Evolutionary conservation across 148 eudicot genomes (phyloP), one percentile per base, ranked within the genome.

Genomic region (Silene latifolia): DNA sequence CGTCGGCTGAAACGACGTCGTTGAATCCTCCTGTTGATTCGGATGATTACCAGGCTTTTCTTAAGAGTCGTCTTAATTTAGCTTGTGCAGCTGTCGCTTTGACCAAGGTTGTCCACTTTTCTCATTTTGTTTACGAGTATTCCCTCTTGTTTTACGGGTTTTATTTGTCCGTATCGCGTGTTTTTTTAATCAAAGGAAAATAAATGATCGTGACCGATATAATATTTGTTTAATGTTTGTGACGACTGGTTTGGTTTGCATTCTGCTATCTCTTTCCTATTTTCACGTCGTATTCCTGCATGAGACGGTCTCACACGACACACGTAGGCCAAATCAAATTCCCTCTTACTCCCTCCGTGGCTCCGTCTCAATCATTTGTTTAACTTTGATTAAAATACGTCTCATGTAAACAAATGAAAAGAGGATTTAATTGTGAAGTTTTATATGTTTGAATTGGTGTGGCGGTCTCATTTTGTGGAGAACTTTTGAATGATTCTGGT

Each of bases 21-120:
- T 71, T 77, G 60, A 46, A 59, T 71, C 47, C 69, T 25, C 77
- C 87, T 4, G 72, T 75, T 17, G 93, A 85, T 85, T 80, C 95
- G 0, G 93, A 86, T 8, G 93, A 90, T 71, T 92, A 91, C 56
- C 94, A 87, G 78, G 91, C 86, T 3, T 87, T 82, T 63, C 90
- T 93, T 32, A 86, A 88, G 79, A 78, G 80, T 51, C 87, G 85
- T 6, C 94, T 93, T 66, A 80, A 91, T 85, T 72, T 93, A 75
- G 97, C 98, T 6, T 93, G 98, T 73, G 94, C 93, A 42, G 98
- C 98, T 72, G 93, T 91, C 39, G 98, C 98, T 63, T 73, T 85
- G 87, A 83, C 88, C 29, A 79, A 88, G 87, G 98, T 39, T 39
- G 44, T 93, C 1, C 39, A 77, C 19, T 51, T 51, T 51, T 51